phyloP scores from a whole-genome alignment of 371 early-diverging fungal genomes.

The Syncephalastrum contaminatum region DNA sequence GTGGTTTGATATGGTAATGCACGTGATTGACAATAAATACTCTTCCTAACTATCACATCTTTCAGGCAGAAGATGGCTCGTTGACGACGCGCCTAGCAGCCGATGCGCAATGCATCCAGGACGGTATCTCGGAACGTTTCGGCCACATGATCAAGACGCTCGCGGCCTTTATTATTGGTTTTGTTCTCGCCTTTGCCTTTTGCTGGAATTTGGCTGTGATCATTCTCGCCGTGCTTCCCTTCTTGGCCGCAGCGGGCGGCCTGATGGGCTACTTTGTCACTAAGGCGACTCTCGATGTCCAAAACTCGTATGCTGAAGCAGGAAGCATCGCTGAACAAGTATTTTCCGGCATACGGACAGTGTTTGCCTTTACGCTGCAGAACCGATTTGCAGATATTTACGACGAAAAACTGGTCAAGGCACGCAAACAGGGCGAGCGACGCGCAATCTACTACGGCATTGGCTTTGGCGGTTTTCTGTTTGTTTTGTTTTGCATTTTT shows the following conservation, averaged over 20 bases:
- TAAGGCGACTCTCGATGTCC: slow-evolving; percentile 32
- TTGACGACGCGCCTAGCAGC: slow-evolving; percentile 69
- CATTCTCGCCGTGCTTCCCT: slow-evolving; percentile 59
- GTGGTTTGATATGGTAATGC: slow-evolving; percentile 18
- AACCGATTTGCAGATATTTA: slow-evolving; percentile 56
- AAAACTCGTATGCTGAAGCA: slow-evolving; percentile 54
- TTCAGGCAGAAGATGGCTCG: slow-evolving; percentile 50
- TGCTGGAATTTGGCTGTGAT: slow-evolving; percentile 84
- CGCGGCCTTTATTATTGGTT: slow-evolving; percentile 75
- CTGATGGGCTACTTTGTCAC: slow-evolving; percentile 64
- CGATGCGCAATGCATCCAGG: slow-evolving; percentile 74
- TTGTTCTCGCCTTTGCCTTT: slow-evolving; percentile 75
- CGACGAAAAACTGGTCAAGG: slow-evolving; percentile 37
- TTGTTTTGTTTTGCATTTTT: slow-evolving; percentile 55
- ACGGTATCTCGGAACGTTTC: slow-evolving; percentile 83
- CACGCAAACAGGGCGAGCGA: slow-evolving; percentile 34
- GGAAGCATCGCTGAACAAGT: slow-evolving; percentile 78
- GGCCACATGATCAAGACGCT: slow-evolving; percentile 62
- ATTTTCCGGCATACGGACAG: slow-evolving; percentile 73
- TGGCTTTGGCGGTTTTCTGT: slow-evolving; percentile 50
- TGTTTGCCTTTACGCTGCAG: slow-evolving; percentile 73
- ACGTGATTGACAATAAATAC: slow-evolving; percentile 37
- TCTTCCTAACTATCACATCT: too few species aligned
- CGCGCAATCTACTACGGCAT: slow-evolving; percentile 40
- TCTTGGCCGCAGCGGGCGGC: slow-evolving; percentile 32